These are phyloP conservation scores for Chaetomium sp. DNA, from an alignment of 2,329 filamentous ascomycete genomes.

Conservation along the genomic window DNA sequence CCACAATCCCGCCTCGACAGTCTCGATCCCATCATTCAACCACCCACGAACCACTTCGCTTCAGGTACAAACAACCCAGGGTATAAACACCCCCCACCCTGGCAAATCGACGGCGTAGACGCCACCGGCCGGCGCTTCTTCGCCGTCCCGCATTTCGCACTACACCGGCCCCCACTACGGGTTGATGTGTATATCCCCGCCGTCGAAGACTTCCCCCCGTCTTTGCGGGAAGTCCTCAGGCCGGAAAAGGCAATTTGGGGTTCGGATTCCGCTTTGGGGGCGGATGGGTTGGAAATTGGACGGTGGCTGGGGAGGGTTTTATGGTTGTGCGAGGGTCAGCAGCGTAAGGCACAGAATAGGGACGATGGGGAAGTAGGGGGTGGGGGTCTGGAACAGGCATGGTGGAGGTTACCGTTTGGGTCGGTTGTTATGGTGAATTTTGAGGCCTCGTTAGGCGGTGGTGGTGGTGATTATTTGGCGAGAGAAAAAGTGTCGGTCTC, in stretches of 20 bases:
- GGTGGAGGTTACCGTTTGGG: slow-evolving; percentile 19
- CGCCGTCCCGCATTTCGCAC: slow-evolving; percentile 16
- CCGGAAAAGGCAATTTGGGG: slow-evolving; percentile 5
- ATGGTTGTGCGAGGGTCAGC: slow-evolving; percentile 3
- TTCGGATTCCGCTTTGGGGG: background rate
- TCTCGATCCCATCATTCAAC: background rate
- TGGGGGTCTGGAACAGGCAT: background rate
- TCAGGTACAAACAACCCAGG: no score
- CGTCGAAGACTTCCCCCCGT: slow-evolving; percentile 10
- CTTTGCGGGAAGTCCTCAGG: slow-evolving; percentile 3
- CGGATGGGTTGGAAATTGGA: slow-evolving; percentile 1
- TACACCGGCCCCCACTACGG: slow-evolving; percentile 15
- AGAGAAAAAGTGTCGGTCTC: background rate
- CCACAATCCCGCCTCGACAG: slow-evolving; percentile 13
- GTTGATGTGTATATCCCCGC: slow-evolving; percentile 21
- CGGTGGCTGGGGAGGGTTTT: slow-evolving; percentile 15
- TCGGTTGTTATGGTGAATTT: slow-evolving; percentile 14
- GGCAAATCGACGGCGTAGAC: slow-evolving; percentile 18
- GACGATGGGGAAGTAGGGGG: background rate
- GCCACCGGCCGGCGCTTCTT: slow-evolving; percentile 16
- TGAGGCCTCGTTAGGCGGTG: background rate
- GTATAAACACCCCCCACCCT: background rate
- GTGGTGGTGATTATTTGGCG: background rate
- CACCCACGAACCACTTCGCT: no score
- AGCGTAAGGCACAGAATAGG: background rate